Percentiles rank a stretch among this genome's conserved stretches.
phyloP scores from a whole-genome alignment of 1,284 basidiomycete genomes.

The Pisolithus thermaeus region DNA sequence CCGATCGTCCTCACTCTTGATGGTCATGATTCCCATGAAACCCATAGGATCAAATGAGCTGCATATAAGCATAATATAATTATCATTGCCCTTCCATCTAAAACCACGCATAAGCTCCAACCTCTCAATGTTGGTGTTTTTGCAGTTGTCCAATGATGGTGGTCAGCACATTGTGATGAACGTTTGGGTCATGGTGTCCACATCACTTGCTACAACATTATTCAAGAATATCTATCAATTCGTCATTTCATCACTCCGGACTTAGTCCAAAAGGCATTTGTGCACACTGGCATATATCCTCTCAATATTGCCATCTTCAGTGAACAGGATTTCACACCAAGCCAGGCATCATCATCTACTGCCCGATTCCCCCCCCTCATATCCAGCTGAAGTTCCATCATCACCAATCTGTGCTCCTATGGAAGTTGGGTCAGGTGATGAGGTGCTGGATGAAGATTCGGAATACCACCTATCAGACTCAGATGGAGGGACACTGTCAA shows the following conservation, averaged over 20 bases:
- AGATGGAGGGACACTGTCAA: no score
- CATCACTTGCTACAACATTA: not conserved
- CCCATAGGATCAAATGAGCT: not conserved
- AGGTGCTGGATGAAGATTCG: no score
- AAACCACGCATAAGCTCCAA: not conserved
- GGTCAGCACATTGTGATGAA: not conserved
- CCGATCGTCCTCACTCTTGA: slow-evolving; percentile 6
- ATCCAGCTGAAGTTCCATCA: not conserved
- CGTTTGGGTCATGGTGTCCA: not conserved
- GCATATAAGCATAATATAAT: slow-evolving; percentile 4
- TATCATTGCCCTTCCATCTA: not conserved
- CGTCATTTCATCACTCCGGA: not conserved
- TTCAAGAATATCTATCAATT: not conserved
- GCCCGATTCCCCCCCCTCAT: not conserved
- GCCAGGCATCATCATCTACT: not conserved
- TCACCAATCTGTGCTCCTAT: not conserved
- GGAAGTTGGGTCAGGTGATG: no score
- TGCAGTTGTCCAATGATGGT: not conserved
- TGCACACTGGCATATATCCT: not conserved
- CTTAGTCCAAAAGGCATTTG: not conserved
- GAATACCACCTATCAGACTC: no score
- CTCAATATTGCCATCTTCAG: not conserved
- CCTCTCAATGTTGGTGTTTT: slow-evolving; percentile 3
- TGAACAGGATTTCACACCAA: not conserved
- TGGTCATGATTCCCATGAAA: slow-evolving; percentile 5